Evolutionary conservation across 148 eudicot genomes (phyloP), one percentile per base, ranked within the genome.

Genomic region (Arctostaphylos glauca): DNA sequence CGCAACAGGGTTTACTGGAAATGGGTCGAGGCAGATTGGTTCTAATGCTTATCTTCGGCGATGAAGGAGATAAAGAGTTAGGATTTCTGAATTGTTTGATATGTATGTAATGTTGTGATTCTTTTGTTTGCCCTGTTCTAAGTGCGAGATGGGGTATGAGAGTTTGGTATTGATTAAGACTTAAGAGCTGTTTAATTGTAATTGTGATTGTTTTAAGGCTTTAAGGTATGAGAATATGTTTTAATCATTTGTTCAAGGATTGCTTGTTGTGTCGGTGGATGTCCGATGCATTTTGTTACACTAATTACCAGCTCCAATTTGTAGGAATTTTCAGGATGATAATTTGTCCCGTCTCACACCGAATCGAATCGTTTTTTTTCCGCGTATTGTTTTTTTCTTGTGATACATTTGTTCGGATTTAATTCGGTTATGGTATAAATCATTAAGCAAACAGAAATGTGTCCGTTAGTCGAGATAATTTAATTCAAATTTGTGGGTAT

Each of bases 21-120:
- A 43, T 38, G 66, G 83, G 5, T 12, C n/a, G 6, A 81, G 76
- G 52, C 76, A 70, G 76, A 38, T 31, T 50, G 82, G 53, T 38
- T 50, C 76, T 9, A 23, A 8, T 41, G 12, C 47, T 60, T 47
- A 62, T 16, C 83, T 49, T 9, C 76, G 13, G 38, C 48, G 52
- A 81, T 66, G 6, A 25, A 66, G 4, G 47, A 62, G 3, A 77
- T 41, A 18, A 5, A 44, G 5, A 77, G 66, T 38, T 31, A 2
- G 13, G 25, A 55, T 9, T 71, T 6, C 31, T 23, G 19, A 14
- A 5, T 52, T 23, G 59, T 5, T 41, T 76, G n/a, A 48, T 73
- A 6, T 71, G 5, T 1, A 44, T 52, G 54, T 14, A 31, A 31
- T 77, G 64, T 77, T 77, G 52, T 13, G 59, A 46, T 47, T 74